Conservation (phyloP, 2,329 filamentous ascomycete species). For the Dothiorella sarmentorum region DNA sequence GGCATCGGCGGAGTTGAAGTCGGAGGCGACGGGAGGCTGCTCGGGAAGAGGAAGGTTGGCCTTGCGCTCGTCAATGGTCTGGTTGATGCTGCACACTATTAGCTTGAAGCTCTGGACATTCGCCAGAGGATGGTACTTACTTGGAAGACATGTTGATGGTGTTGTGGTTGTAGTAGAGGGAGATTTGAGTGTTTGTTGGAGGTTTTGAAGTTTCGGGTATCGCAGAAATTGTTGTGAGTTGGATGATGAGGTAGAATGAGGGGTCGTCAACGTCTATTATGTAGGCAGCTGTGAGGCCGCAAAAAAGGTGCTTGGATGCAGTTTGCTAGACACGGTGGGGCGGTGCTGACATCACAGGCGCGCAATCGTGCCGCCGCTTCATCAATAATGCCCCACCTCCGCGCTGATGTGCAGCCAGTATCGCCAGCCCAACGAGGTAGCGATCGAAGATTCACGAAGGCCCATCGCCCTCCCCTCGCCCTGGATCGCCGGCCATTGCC, state of each 20-base stretch:
- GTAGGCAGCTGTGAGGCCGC: background rate
- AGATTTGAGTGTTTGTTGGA: background rate
- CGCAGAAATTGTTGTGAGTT: background rate
- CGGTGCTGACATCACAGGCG: slow-evolving; percentile 5
- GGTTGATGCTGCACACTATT: slow-evolving; percentile 55
- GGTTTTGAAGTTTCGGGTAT: background rate
- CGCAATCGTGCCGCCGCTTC: background rate
- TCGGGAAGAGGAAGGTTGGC: slow-evolving; percentile 77
- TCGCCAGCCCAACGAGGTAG: background rate
- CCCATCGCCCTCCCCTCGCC: background rate
- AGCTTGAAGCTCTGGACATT: too few relatives aligned
- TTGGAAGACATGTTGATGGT: slow-evolving; percentile 14
- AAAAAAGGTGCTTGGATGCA: background rate
- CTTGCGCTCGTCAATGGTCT: slow-evolving; percentile 68
- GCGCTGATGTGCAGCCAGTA: slow-evolving; percentile 1
- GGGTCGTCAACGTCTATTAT: background rate
- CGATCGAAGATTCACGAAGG: slow-evolving; percentile 17
- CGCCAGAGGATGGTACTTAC: too few relatives aligned
- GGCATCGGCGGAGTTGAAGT: slow-evolving; percentile 72
- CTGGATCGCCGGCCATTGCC: background rate
- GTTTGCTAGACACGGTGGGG: slow-evolving; percentile 9
- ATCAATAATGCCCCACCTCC: background rate
- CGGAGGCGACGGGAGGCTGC: slow-evolving; percentile 69
- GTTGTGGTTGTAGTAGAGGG: background rate
- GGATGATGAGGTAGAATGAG: background rate